Evolutionary conservation across 148 eudicot species (phyloP), one percentile per base, ranked within the genome.

Genomic region (Simmondsia chinensis): DNA sequence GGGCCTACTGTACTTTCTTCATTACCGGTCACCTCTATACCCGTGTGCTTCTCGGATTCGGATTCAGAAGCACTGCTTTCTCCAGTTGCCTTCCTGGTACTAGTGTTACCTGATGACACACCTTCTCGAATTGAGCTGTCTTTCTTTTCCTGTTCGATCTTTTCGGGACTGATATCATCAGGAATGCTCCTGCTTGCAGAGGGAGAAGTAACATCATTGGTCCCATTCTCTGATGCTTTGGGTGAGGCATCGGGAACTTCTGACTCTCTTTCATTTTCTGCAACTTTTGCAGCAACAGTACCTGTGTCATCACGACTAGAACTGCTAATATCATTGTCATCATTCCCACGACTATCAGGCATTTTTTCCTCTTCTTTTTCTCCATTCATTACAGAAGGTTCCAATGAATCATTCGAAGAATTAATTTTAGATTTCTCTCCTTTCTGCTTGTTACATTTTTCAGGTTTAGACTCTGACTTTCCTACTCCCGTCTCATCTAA

Each of bases 151-250:
- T 3, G 50, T 40, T 44, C 61, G 55, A 2, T 46, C 39, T 64
- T 74, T 51, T 59, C 46, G 0, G 48, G 13, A 33, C 14, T 46
- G 52, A 49, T 57, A 63, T 63, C 80, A 52, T 70, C 73, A 42
- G 53, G 69, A 34, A 39, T 59, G 43, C 34, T 70, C 46, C 34
- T 70, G 48, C 64, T 76, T 27, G 60, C 57, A 26, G 73, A 62
- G 15, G 81, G 70, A 6, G 72, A 52, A 59, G 77, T 46, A 30
- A 47, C 57, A 67, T 56, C 71, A 30, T 33, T 64, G 46, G 42
- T 61, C 34, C 70, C 74, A 47, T 39, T 51, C 20, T 64, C 77
- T 17, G 50, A 39, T 52, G 52, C 52, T 59, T 61, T 60, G 12
- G 67, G 60, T 14, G 72, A 63, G 35, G 77, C 55, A 42, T 33